These are phyloP conservation scores for Abelmoschus esculentus DNA, from an alignment of 345 rosid species.

Conservation along the genomic window DNA sequence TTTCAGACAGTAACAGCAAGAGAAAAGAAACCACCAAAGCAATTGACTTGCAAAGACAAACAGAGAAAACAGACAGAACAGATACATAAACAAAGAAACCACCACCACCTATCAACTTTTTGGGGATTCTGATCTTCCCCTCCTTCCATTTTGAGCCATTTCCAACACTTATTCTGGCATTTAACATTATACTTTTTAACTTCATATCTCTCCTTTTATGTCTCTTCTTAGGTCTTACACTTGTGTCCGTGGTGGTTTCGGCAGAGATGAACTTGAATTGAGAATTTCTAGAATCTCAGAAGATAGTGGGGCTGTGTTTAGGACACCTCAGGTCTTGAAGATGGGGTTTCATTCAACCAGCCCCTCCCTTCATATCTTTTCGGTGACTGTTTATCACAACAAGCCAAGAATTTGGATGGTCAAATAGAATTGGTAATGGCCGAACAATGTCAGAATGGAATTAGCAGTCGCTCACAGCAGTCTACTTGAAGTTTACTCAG, in stretches of 20 bases:
- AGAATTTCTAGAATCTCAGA: slow-evolving; percentile 21
- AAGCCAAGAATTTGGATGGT: slow-evolving; percentile 31
- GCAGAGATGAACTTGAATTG: slow-evolving; percentile 11
- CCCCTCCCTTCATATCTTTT: slow-evolving; percentile 22
- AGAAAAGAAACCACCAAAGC: neutral
- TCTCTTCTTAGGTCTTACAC: neutral
- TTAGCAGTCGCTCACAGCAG: slow-evolving; percentile 23
- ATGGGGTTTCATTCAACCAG: slow-evolving; percentile 15
- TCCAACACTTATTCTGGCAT: neutral
- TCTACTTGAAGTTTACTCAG: no score
- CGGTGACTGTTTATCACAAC: slow-evolving; percentile 11
- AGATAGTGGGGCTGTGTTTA: slow-evolving; percentile 29
- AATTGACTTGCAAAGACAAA: neutral
- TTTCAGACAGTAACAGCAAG: no score
- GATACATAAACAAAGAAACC: neutral
- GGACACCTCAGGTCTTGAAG: slow-evolving; percentile 21
- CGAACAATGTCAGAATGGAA: slow-evolving; percentile 24
- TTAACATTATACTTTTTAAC: neutral
- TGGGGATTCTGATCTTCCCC: neutral
- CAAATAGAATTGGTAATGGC: slow-evolving; percentile 29
- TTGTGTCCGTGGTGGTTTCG: slow-evolving; percentile 11
- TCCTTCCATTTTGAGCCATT: neutral
- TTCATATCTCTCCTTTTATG: neutral
- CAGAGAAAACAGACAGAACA: neutral
- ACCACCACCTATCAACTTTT: neutral